Evolutionary conservation across 345 rosid genomes (phyloP).

Genomic region (Eucalyptus pauciflora): DNA sequence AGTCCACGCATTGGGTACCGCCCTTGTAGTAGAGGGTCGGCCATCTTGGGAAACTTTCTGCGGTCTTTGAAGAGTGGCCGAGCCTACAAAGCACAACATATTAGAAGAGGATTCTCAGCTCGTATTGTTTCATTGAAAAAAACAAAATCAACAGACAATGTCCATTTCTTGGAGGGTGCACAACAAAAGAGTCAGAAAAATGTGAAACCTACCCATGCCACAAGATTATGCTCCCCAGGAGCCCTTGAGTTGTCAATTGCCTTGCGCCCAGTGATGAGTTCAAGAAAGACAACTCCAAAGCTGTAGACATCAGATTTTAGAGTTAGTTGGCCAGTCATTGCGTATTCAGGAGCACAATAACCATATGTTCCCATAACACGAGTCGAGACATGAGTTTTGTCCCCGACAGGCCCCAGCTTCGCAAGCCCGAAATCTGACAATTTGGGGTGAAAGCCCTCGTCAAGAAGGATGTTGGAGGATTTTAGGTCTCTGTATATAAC

Average conservation of each 20-base stretch:
- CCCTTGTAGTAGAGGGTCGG: conserved; percentile 86
- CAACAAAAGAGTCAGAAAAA: not conserved
- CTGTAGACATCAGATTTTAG: conserved; percentile 94
- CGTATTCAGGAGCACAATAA: conserved; percentile 98
- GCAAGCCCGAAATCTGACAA: conserved; percentile 96
- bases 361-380: conserved; percentile 99
- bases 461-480: conserved; percentile 92
- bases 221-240: conserved; percentile 90
- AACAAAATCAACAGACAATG: not conserved
- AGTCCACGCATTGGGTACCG: conserved; percentile 89
- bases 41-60: conserved; percentile 93
- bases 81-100: conserved; percentile 34
- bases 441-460: conserved; percentile 85
- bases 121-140: not conserved
- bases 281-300: conserved; percentile 96
- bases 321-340: conserved; percentile 98
- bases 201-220: conserved; percentile 71
- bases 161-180: not conserved
- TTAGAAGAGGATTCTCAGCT: not conserved
- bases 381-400: conserved; percentile 95
- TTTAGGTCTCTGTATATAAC: conserved; percentile 94
- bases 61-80: conserved; percentile 95
- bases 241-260: conserved; percentile 80
- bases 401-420: conserved; percentile 96
- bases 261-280: conserved; percentile 93